A percentile compares a stretch with the other conserved stretches of the same genome.
Conservation (phyloP, 345 rosid species). For the Laguncularia racemosa region DNA sequence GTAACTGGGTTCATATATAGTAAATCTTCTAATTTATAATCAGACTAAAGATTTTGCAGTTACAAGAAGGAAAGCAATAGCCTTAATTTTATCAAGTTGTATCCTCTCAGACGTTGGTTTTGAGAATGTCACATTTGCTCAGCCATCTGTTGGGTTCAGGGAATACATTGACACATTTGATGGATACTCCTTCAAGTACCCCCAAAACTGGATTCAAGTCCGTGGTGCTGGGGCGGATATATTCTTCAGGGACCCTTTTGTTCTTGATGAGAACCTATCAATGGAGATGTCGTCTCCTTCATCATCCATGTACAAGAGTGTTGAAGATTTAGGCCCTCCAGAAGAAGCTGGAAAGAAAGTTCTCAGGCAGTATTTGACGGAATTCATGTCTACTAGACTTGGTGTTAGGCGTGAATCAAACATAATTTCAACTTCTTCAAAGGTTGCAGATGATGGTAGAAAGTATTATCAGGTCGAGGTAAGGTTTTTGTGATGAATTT, state of each 20-base stretch:
- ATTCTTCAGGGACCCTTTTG: constrained; percentile 82
- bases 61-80: constrained; percentile 59
- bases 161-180: constrained; percentile 86
- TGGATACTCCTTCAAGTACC: constrained; percentile 86
- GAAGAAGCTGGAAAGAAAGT: constrained; percentile 79
- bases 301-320: constrained; percentile 65
- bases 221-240: constrained; percentile 92
- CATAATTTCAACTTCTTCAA: constrained; percentile 60
- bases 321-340: constrained; percentile 83
- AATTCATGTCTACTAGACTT: constrained; percentile 96
- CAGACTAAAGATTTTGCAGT: constrained; percentile 77
- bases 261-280: constrained; percentile 78
- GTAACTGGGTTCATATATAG: too few relatives aligned
- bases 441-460: constrained; percentile 86
- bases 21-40: constrained; percentile 25
- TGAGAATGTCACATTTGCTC: constrained; percentile 28
- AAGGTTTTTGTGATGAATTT: constrained; percentile 1
- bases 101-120: constrained; percentile 32
- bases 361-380: constrained; percentile 78
- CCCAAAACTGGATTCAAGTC: constrained; percentile 83
- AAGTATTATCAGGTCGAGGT: constrained; percentile 93
- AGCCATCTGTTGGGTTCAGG: constrained; percentile 41
- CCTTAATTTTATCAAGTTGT: constrained; percentile 49
- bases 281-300: constrained; percentile 97
- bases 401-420: constrained; percentile 73